phyloP scores from a whole-genome alignment of 73 alveolate genomes.

The Tetrahymena malaccensis region DNA sequence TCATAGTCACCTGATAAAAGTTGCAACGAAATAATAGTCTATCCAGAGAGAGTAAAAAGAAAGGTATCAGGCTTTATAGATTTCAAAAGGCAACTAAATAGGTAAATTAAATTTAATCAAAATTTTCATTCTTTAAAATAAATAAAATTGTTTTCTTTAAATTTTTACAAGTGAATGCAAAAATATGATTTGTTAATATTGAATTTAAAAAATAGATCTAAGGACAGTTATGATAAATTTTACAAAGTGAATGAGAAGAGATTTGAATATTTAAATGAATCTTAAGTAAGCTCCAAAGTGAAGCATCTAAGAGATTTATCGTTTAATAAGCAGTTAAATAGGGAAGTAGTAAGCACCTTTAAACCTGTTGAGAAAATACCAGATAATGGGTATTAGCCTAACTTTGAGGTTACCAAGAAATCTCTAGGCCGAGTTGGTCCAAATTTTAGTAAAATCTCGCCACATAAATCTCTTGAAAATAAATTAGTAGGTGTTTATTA shows the following conservation, averaged over 20 bases:
- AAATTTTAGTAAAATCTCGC: neutral
- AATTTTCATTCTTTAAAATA: neutral
- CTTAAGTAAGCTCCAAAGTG: neutral
- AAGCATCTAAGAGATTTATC: neutral
- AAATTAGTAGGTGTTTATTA: neutral
- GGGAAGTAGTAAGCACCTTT: neutral
- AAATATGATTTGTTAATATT: too few species aligned
- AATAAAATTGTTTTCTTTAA: neutral
- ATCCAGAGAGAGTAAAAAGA: neutral
- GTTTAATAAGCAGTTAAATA: neutral
- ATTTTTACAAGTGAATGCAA: too few species aligned
- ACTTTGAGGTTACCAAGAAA: neutral
- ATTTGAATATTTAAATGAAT: neutral
- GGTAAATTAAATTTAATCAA: neutral
- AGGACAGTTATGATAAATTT: neutral
- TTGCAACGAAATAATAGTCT: neutral
- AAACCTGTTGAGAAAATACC: neutral
- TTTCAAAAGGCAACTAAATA: neutral
- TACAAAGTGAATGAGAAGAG: neutral
- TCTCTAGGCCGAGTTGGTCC: neutral
- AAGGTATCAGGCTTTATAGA: neutral
- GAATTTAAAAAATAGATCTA: neutral
- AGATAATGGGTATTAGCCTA: neutral
- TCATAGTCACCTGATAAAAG: neutral
- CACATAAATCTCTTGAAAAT: neutral